Evolutionary conservation across 2,329 filamentous ascomycete genomes (phyloP).

Genomic region (Verruconis gallopava): DNA sequence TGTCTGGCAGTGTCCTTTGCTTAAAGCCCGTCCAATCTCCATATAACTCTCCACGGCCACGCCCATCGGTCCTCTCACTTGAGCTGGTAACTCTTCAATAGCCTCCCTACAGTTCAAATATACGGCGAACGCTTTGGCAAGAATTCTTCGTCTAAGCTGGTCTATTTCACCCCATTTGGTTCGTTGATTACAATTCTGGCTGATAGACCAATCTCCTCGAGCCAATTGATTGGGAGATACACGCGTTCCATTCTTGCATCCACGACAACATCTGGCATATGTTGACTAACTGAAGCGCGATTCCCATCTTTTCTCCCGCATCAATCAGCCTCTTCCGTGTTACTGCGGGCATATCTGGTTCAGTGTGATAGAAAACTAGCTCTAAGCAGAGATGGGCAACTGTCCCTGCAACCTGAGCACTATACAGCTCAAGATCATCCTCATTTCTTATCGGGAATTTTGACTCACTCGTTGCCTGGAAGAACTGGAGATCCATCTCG

Average conservation of each 20-base stretch:
- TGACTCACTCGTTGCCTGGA: conserved; percentile 12
- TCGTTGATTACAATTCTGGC: no score
- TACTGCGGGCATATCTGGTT: conserved; percentile 14
- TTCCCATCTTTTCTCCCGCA: conserved; percentile 53
- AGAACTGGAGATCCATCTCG: conserved; percentile 52
- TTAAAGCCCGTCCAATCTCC: conserved; percentile 56
- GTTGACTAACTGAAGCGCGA: conserved; percentile 65
- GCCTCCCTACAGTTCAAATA: conserved; percentile 42
- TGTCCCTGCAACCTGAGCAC: conserved; percentile 56
- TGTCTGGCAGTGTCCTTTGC: conserved; percentile 31
- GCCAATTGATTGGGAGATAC: conserved; percentile 54
- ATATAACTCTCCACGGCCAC: conserved; percentile 65
- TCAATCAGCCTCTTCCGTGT: conserved; percentile 32
- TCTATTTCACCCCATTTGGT: background rate
- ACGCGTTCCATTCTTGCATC: conserved; percentile 54
- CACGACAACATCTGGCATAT: conserved; percentile 57
- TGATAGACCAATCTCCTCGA: conserved; percentile 43
- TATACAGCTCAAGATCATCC: conserved; percentile 48
- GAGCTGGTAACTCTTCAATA: conserved; percentile 48
- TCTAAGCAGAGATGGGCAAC: conserved; percentile 57
- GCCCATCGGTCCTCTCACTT: conserved; percentile 49
- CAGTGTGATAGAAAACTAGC: conserved; percentile 48
- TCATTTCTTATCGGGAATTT: conserved; percentile 46
- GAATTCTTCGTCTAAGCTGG: conserved; percentile 38
- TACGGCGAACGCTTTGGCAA: conserved; percentile 47